A percentile compares a stretch with the other conserved stretches of the same genome.
phyloP scores from a whole-genome alignment of 2,329 filamentous ascomycete species.

The Aspergillus latus region DNA sequence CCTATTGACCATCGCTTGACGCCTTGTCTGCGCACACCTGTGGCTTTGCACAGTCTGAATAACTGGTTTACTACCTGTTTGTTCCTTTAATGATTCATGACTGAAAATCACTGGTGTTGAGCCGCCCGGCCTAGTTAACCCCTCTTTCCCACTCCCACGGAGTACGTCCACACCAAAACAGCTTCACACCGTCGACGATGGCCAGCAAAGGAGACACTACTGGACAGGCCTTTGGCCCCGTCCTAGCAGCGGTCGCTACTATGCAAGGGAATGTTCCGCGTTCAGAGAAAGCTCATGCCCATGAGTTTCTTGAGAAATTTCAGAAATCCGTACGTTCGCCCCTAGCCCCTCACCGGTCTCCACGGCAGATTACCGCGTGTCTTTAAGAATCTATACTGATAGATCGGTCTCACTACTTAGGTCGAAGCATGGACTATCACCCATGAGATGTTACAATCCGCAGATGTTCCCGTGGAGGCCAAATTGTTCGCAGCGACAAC shows the following conservation, averaged over 20 bases:
- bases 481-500: slow-evolving; percentile 96
- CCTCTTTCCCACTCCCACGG: slow-evolving; percentile 22
- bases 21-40: slow-evolving; percentile 1
- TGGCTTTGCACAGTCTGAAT: slow-evolving; percentile 5
- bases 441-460: slow-evolving; percentile 78
- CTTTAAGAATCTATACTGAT: slow-evolving; percentile 6
- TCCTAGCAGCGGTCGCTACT: slow-evolving; percentile 83
- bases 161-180: slow-evolving; percentile 26
- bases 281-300: slow-evolving; percentile 82
- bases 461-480: slow-evolving; percentile 73
- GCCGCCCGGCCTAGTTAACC: slow-evolving; percentile 27
- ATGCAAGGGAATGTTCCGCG: slow-evolving; percentile 83
- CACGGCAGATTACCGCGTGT: background rate
- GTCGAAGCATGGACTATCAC: slow-evolving; percentile 88
- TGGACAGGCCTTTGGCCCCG: slow-evolving; percentile 74
- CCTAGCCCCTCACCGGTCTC: slow-evolving; percentile 20
- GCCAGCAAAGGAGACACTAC: slow-evolving; percentile 61
- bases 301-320: slow-evolving; percentile 88
- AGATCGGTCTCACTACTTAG: slow-evolving; percentile 47
- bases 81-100: slow-evolving; percentile 29
- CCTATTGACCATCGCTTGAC: slow-evolving; percentile 14
- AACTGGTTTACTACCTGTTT: slow-evolving; percentile 12
- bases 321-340: slow-evolving; percentile 84
- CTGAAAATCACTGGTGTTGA: slow-evolving; percentile 24
- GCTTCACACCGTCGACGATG: slow-evolving; percentile 54